Conservation (phyloP, 495 filamentous ascomycete species). For the Xylaria castorea region DNA sequence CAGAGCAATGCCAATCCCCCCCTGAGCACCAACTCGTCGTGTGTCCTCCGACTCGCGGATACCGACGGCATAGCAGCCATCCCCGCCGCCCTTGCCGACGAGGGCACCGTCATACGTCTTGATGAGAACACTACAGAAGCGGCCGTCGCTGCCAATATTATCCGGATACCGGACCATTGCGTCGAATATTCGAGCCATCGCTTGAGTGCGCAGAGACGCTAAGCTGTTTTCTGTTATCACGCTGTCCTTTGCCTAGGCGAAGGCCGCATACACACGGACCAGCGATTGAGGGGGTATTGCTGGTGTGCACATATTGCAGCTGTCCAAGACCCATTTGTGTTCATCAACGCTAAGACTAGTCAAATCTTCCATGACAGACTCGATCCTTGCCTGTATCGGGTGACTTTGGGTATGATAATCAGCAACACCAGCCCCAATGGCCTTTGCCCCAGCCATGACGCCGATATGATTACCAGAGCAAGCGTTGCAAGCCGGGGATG, state of each 20-base stretch:
- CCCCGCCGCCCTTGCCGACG: background rate
- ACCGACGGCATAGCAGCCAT: background rate
- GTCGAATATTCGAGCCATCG: background rate
- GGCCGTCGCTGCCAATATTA: background rate
- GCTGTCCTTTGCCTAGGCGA: background rate
- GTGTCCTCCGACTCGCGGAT: background rate
- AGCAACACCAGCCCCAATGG: background rate
- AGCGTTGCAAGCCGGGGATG: background rate
- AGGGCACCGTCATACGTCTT: background rate
- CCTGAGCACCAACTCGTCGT: background rate
- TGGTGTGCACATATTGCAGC: background rate
- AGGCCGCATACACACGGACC: background rate
- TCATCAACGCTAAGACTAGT: background rate
- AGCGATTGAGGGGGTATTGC: background rate
- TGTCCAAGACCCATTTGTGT: background rate
- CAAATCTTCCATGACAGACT: background rate
- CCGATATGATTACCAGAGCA: background rate
- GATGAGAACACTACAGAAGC: background rate
- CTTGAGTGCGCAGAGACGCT: background rate
- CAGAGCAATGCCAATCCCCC: background rate
- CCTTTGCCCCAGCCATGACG: constrained; percentile 1
- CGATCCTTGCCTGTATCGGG: background rate
- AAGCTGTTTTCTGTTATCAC: background rate
- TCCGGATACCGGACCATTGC: background rate
- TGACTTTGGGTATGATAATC: background rate